Conservation (phyloP, 2,329 filamentous ascomycete genomes). For the Fusarium ramigenum region DNA sequence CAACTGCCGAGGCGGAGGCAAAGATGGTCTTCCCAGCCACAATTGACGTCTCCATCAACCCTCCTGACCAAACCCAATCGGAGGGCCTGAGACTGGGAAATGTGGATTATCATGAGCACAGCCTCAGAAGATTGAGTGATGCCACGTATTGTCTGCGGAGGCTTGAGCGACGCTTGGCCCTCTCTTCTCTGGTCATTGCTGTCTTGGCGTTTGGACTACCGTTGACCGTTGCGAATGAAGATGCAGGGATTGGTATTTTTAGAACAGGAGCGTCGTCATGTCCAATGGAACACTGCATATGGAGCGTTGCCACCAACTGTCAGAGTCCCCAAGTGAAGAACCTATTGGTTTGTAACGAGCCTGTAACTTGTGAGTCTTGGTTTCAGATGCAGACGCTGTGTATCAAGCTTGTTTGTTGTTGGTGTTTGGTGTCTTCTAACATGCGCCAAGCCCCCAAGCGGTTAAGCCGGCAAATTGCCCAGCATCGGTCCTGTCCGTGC, state of each 20-base stretch:
- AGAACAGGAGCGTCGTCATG: conserved; percentile 7
- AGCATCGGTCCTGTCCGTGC: background rate
- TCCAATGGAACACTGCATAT: background rate
- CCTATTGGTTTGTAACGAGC: background rate
- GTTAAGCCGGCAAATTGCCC: conserved; percentile 16
- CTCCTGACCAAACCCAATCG: conserved; percentile 4
- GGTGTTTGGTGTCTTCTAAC: background rate
- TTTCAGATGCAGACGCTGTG: background rate
- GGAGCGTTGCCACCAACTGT: background rate
- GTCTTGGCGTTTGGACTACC: conserved; percentile 15
- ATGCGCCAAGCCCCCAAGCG: conserved; percentile 12
- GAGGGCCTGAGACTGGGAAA: background rate
- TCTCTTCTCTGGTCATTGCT: background rate
- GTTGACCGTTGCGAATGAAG: conserved; percentile 3
- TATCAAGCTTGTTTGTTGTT: background rate
- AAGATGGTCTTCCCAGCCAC: conserved; percentile 4
- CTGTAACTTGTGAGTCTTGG: background rate
- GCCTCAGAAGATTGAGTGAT: conserved; percentile 20
- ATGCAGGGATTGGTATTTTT: conserved; percentile 17
- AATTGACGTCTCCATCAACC: conserved; percentile 8
- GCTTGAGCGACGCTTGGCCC: conserved; percentile 1
- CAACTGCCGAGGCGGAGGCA: background rate
- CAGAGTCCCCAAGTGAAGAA: background rate
- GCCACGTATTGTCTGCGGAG: conserved; percentile 23
- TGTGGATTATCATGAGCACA: conserved; percentile 13